Evolutionary conservation across 176 grass and related monocot genomes (phyloP), one percentile per base, ranked within the genome.

Genomic region (Aegilops umbellulata): DNA sequence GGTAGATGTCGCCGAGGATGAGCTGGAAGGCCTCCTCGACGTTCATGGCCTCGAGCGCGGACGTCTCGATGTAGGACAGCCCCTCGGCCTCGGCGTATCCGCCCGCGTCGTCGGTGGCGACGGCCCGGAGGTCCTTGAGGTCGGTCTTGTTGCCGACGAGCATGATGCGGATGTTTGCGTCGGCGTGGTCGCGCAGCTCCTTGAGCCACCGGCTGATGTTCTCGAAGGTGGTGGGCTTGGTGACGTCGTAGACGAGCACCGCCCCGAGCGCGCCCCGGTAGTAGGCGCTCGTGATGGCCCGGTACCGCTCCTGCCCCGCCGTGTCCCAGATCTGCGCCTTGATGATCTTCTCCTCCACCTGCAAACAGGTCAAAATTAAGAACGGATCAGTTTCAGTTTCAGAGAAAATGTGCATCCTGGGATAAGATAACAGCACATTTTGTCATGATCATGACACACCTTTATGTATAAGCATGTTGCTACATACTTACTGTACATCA

Each of bases 321-420:
- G 95, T 97, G 84, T 97, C 95, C 95, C 95, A 97, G 68, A 97
- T 97, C 83, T 97, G 95, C 0, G 95, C 92, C 85, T 97, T 97
- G 85, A 97, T 94, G 85, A 92, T 90, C 92, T 91, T 92, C 13
- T 82, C 82, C 81, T 97, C 95, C 17, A 97, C 95, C 95, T 97
- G n/a, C 69, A 84, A 44, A 23, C 15, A 29, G 16, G 17, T 47
- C 2, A 31, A 68, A 31, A 31, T 11, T 11, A 2, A 76, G 8
- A 61, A 13, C 3, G 8, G 22, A 8, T 72, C 49, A 83, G 78
- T 11, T 8, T 32, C 51, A n/a, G n/a, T 36, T 36, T 36, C 35
- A 8, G 35, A 36, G 35, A 8, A 36, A 0, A 36, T 36, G 35
- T 36, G 35, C 35, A 8, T 36, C 35, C 7, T 36, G 35, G 35